Evolutionary conservation across 2,329 filamentous ascomycete species (phyloP).

Genomic region (Aureobasidium lini): DNA sequence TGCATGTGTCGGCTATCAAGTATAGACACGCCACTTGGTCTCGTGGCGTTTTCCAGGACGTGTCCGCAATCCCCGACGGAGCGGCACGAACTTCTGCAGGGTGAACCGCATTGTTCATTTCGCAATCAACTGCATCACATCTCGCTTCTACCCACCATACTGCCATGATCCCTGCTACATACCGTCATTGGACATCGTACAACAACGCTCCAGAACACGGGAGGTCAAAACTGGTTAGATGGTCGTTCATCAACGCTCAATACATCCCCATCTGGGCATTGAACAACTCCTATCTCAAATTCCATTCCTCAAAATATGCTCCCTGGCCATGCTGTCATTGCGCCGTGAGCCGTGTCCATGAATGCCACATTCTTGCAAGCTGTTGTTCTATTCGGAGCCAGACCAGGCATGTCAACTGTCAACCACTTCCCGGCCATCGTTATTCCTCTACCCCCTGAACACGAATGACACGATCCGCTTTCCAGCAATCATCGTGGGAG

Average conservation of each 20-base stretch:
- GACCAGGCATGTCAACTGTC: no score
- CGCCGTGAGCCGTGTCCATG: not conserved
- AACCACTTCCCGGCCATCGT: no score
- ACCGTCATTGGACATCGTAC: not conserved
- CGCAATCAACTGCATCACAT: not conserved
- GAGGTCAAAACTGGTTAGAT: not conserved
- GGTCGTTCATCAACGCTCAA: not conserved
- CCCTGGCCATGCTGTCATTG: not conserved
- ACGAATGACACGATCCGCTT: no score
- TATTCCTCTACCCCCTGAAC: no score
- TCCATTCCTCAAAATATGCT: not conserved
- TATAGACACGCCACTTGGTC: not conserved
- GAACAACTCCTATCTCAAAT: not conserved
- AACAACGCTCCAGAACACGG: not conserved
- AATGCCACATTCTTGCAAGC: not conserved
- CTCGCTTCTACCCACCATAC: not conserved
- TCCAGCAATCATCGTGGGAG: no score
- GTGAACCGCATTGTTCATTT: not conserved
- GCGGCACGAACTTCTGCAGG: slow-evolving; percentile 1
- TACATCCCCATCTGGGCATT: not conserved
- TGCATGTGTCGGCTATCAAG: not conserved
- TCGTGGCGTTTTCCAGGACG: not conserved
- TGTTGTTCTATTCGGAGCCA: no score
- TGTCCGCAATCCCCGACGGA: not conserved
- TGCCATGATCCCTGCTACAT: not conserved